These are phyloP conservation scores for Trichoderma endophyticum DNA, from an alignment of 2,329 filamentous ascomycete genomes.

Conservation along the genomic window DNA sequence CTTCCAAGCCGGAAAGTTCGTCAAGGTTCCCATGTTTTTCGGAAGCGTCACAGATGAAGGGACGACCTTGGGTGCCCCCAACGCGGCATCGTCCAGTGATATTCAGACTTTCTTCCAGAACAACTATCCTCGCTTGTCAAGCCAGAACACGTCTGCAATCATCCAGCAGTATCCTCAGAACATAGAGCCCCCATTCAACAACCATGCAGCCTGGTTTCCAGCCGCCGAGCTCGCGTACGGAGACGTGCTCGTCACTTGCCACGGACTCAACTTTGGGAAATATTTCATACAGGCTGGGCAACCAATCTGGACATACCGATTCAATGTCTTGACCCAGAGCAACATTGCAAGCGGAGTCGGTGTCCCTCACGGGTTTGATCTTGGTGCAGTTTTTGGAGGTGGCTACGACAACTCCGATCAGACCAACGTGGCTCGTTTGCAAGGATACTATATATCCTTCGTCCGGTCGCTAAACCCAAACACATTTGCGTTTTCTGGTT, in stretches of 20 bases:
- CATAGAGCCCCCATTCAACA: conserved; percentile 4
- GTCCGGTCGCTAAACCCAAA: conserved; percentile 63
- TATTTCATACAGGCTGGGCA: conserved; percentile 7
- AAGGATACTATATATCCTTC: conserved; percentile 69
- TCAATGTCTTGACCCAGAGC: conserved; percentile 18
- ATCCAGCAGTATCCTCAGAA: conserved; percentile 13
- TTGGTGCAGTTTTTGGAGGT: conserved; percentile 61
- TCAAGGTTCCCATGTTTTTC: conserved; percentile 52
- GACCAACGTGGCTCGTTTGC: conserved; percentile 56
- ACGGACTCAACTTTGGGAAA: conserved; percentile 17
- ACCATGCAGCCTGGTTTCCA: conserved; percentile 13
- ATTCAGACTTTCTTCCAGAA: conserved; percentile 10
- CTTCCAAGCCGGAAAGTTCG: conserved; percentile 48
- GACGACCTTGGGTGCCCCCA: conserved; percentile 29
- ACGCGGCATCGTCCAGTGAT: neutral
- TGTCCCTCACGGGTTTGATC: conserved; percentile 61
- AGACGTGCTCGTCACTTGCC: conserved; percentile 11
- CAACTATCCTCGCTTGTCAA: conserved; percentile 7
- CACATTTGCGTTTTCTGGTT: conserved; percentile 39
- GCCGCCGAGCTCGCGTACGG: conserved; percentile 15
- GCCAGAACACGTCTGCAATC: conserved; percentile 5
- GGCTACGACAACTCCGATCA: conserved; percentile 22
- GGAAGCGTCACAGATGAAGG: conserved; percentile 40
- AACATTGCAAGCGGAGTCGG: conserved; percentile 54
- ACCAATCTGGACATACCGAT: conserved; percentile 14